A percentile compares a stretch with the other conserved stretches of the same genome.
phyloP scores from a whole-genome alignment of 176 grass and related monocot species.

The Carex pumila region DNA sequence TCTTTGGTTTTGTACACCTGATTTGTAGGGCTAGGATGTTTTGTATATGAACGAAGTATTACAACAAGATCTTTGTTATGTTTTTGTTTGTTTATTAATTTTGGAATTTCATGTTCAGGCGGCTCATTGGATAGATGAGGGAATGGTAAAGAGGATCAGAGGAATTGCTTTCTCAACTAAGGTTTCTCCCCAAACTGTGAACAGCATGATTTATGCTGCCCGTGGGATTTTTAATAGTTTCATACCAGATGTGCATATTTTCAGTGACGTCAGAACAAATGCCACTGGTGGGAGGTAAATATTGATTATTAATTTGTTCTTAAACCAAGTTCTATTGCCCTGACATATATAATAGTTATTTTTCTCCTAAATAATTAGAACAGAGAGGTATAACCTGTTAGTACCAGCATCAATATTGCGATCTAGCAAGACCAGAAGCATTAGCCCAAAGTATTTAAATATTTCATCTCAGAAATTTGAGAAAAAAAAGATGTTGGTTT shows the following conservation, averaged over 20 bases:
- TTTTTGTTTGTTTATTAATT: background rate
- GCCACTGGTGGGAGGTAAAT: conserved; percentile 57
- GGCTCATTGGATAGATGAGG: conserved; percentile 74
- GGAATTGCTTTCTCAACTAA: conserved; percentile 70
- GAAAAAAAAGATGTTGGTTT: background rate
- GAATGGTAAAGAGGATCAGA: conserved; percentile 93
- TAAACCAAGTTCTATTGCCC: background rate
- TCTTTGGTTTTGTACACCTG: background rate
- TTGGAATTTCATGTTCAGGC: conserved; percentile 34
- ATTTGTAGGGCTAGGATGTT: background rate
- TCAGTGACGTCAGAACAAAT: conserved; percentile 61
- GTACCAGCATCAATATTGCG: background rate
- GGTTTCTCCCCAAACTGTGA: conserved; percentile 61
- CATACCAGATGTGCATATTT: conserved; percentile 89
- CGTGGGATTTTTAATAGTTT: conserved; percentile 77
- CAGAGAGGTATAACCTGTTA: background rate
- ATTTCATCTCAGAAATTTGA: background rate
- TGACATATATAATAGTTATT: background rate
- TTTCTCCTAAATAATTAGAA: background rate
- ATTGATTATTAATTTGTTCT: background rate
- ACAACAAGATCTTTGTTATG: background rate
- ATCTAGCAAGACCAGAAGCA: background rate
- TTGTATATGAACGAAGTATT: background rate
- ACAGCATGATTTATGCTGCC: conserved; percentile 59
- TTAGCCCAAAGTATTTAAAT: background rate